phyloP scores from a whole-genome alignment of 106 monocot genomes.

The Iris macrosiphon region DNA sequence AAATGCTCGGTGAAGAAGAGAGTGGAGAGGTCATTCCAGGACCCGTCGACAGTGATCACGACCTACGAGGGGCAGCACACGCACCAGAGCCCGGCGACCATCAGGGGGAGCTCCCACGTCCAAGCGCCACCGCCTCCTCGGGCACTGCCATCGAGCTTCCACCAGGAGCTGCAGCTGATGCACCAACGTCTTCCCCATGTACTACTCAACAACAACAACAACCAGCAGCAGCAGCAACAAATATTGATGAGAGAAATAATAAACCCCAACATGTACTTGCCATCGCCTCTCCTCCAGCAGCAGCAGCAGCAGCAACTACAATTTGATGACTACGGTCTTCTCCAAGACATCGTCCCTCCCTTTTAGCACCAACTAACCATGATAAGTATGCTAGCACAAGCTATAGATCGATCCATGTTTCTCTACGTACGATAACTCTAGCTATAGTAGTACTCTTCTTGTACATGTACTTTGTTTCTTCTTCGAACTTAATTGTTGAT shows the following conservation, averaged over 20 bases:
- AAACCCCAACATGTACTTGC: too few species aligned
- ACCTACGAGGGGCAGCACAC: conserved; percentile 93
- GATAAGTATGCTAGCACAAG: too few species aligned
- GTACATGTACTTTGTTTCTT: too few species aligned
- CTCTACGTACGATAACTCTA: too few species aligned
- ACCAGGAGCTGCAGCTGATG: conserved; percentile 19
- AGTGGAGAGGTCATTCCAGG: conserved; percentile 81
- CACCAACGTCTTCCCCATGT: conserved; percentile 13
- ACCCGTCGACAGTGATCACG: conserved; percentile 72
- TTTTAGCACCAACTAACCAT: too few species aligned
- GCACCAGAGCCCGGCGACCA: conserved; percentile 56
- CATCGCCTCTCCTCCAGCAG: conserved; percentile 22
- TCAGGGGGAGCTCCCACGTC: conserved; percentile 43
- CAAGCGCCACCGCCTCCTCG: conserved; percentile 13
- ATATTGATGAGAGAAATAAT: too few species aligned
- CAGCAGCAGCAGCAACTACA: conserved; percentile 26
- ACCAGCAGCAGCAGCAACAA: background rate
- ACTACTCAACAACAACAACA: background rate
- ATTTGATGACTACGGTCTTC: conserved; percentile 51
- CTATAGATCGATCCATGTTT: too few species aligned
- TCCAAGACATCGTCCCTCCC: conserved; percentile 68
- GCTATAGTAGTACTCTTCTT: too few species aligned
- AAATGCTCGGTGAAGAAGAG: conserved; percentile 89
- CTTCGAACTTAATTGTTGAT: too few species aligned
- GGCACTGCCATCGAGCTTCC: too few species aligned